Evolutionary conservation across 106 monocot species (phyloP).

Genomic region (Narthecium ossifragum): DNA sequence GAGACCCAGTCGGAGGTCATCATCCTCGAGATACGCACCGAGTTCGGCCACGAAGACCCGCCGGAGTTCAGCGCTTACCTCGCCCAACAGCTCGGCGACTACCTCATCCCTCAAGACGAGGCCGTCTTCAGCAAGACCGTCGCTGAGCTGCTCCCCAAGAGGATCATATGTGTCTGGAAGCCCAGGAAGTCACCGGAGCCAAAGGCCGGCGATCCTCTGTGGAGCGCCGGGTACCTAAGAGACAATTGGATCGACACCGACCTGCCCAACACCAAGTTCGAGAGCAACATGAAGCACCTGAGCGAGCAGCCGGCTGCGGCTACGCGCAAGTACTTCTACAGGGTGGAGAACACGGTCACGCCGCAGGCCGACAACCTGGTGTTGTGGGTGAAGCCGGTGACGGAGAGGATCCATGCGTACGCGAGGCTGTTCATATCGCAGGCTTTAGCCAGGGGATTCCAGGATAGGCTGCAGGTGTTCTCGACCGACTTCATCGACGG

Average conservation of each 20-base stretch:
- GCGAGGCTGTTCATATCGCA: constrained; percentile 75
- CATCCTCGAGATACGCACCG: constrained; percentile 81
- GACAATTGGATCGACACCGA: constrained; percentile 98
- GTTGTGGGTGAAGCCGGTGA: constrained; percentile 69
- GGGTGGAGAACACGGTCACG: constrained; percentile 94
- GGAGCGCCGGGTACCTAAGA: constrained; percentile 38
- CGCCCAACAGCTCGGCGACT: constrained; percentile 49
- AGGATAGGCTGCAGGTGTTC: constrained; percentile 60
- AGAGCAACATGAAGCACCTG: constrained; percentile 72
- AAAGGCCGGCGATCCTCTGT: constrained; percentile 38
- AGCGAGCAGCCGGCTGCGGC: constrained; percentile 39
- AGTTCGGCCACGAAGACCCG: constrained; percentile 83
- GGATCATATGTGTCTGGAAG: constrained; percentile 90
- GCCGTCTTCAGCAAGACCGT: constrained; percentile 53
- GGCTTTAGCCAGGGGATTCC: constrained; percentile 44
- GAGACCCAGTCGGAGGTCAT: constrained; percentile 58
- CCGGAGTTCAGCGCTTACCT: constrained; percentile 64
- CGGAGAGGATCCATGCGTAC: constrained; percentile 48
- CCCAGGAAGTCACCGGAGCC: constrained; percentile 56
- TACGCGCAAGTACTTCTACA: constrained; percentile 64
- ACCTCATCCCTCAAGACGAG: constrained; percentile 68
- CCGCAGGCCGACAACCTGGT: constrained; percentile 84
- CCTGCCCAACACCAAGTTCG: constrained; percentile 77
- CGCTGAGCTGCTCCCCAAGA: constrained; percentile 61
- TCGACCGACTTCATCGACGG: constrained; percentile 82